Conservation (phyloP, 2,329 filamentous ascomycete genomes). For the Colletotrichum agaves region DNA sequence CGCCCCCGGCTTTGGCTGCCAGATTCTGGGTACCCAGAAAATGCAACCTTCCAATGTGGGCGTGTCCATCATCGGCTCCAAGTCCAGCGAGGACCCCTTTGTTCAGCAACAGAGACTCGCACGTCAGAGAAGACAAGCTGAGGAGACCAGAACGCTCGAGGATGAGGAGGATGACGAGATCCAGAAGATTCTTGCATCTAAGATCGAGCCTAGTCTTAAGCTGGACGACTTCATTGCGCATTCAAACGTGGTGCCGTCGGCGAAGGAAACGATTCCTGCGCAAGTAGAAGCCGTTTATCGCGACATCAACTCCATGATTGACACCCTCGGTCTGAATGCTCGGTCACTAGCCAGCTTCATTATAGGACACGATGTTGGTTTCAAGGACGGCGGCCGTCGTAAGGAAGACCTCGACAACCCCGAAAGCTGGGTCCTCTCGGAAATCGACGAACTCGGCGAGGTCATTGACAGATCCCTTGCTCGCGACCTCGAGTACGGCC, state of each 20-base stretch:
- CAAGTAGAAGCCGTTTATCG: conserved; percentile 77
- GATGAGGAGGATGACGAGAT: conserved; percentile 78
- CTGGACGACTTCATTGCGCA: conserved; percentile 77
- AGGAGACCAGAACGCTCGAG: conserved; percentile 66
- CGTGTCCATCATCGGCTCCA: conserved; percentile 53
- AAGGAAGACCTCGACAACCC: conserved; percentile 75
- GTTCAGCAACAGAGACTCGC: conserved; percentile 62
- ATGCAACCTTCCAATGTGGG: conserved; percentile 51
- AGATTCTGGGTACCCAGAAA: conserved; percentile 57
- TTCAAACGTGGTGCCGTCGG: conserved; percentile 62
- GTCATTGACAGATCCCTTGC: conserved; percentile 73
- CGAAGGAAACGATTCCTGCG: conserved; percentile 67
- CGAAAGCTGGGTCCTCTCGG: conserved; percentile 79
- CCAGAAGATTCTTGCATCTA: conserved; percentile 69
- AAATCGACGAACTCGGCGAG: conserved; percentile 75
- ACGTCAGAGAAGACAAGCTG: conserved; percentile 65
- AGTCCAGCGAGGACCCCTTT: conserved; percentile 57
- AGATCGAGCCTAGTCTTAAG: conserved; percentile 68
- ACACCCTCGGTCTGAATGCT: conserved; percentile 87
- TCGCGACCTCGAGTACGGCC: conserved; percentile 72
- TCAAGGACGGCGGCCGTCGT: conserved; percentile 64
- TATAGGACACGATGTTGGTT: conserved; percentile 70
- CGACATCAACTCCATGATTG: conserved; percentile 93
- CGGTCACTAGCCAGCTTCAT: conserved; percentile 74
- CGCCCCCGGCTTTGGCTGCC: conserved; percentile 68